Evolutionary conservation across 139 green algal genomes (phyloP).

Genomic region (Chlamydomonas eustigma): DNA sequence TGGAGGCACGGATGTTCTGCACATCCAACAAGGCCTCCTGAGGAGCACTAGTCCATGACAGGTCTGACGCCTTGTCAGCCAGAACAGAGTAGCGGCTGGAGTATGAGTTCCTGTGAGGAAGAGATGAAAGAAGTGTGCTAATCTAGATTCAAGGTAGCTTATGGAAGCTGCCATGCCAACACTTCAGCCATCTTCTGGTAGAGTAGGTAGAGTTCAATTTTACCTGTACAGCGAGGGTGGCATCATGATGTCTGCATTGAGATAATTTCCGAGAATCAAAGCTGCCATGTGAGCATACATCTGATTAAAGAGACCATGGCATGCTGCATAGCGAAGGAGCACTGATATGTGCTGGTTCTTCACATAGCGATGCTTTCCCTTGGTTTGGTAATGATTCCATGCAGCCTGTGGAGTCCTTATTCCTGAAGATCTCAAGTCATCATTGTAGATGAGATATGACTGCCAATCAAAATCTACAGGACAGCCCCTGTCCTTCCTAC

Average conservation of each 20-base stretch:
- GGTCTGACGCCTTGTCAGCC: not conserved
- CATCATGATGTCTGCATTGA: constrained; percentile 59
- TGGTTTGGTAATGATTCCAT: not conserved
- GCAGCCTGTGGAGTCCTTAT: not conserved
- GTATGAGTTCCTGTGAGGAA: not conserved
- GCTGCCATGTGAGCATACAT: constrained; percentile 68
- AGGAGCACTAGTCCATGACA: not conserved
- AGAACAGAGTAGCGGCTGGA: not conserved
- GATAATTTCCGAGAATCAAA: constrained; percentile 45
- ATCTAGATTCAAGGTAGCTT: not conserved
- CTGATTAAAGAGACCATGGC: constrained; percentile 72
- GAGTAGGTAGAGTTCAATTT: not conserved
- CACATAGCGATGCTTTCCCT: not conserved
- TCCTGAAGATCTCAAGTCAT: not conserved
- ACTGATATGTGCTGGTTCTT: constrained; percentile 31
- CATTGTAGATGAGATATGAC: constrained; percentile 5
- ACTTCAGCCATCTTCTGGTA: not conserved
- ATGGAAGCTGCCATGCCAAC: not conserved
- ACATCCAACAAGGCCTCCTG: not conserved
- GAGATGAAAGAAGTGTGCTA: not conserved
- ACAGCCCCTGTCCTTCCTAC: no score
- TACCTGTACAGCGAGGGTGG: constrained; percentile 41
- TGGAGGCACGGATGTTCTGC: not conserved
- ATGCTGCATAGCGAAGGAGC: constrained; percentile 64
- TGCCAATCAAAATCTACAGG: not conserved